phyloP scores from a whole-genome alignment of 192 early-diverging fungal genomes.

The Chytriomyces sp. region DNA sequence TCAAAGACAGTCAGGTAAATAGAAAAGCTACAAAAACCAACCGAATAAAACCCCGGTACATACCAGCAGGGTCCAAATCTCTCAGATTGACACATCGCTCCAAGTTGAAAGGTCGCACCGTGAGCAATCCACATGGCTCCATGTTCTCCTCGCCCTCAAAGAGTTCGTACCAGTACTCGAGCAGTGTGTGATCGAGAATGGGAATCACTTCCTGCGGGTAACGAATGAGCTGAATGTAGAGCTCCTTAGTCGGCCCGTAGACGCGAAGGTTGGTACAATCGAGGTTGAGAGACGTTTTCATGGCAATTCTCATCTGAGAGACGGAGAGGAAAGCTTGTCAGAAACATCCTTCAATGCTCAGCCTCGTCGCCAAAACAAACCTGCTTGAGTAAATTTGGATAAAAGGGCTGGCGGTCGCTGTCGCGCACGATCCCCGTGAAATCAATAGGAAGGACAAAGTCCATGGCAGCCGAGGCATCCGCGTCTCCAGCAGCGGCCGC shows the following conservation, averaged over 20 bases:
- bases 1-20: neutral
- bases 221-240: slow-evolving; percentile 85
- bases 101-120: slow-evolving; percentile 87
- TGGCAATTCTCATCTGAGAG: slow-evolving; percentile 66
- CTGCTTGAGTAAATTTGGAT: slow-evolving; percentile 70
- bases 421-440: neutral
- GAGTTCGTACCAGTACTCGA: slow-evolving; percentile 68
- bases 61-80: slow-evolving; percentile 86
- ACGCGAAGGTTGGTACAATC: slow-evolving; percentile 82
- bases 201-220: slow-evolving; percentile 97
- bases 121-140: slow-evolving; percentile 62
- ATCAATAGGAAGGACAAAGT: slow-evolving; percentile 20
- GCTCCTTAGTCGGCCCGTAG: slow-evolving; percentile 64
- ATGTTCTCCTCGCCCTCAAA: slow-evolving; percentile 65
- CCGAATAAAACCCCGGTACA: slow-evolving; percentile 8
- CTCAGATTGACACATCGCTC: slow-evolving; percentile 80
- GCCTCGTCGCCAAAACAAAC: slow-evolving; percentile 24
- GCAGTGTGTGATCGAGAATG: slow-evolving; percentile 86
- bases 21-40: neutral
- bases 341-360: neutral
- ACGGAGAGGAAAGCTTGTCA: neutral
- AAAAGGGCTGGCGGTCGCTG: slow-evolving; percentile 64
- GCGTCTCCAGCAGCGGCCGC: slow-evolving; percentile 51
- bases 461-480: slow-evolving; percentile 28
- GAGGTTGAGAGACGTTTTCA: slow-evolving; percentile 79